Base-by-base conservation (phyloP, 306 rosid genomes). In the Pueraria montana region DNA sequence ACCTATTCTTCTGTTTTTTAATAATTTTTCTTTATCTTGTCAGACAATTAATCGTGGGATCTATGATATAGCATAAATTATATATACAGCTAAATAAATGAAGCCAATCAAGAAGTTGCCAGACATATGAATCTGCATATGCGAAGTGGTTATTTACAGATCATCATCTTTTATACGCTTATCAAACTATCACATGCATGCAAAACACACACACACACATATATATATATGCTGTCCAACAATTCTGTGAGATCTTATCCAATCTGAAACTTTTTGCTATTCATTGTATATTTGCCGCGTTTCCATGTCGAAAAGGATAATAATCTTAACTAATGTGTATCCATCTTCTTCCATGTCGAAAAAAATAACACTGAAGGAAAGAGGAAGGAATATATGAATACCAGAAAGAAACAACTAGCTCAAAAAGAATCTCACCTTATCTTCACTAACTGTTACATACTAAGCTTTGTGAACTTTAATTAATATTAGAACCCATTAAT, bases 271-370 rank as follows among this genome's bases (percentile, higher is more conserved):
- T 74, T 61, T 58, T 46, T 74, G 43, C 55, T 5, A 40, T 84
- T 78, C 80, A 78, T n/a, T 72, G 80, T 61, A 78, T 83, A 52
- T 61, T 78, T 84, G 73, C 87, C 83, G 83, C 87, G 83, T 84
- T 70, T 77, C 67, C 74, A 23, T 70, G 58, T 66, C 63, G 26
- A 68, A 61, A 74, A 42, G 72, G 73, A 67, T 20, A 67, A 67
- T 20, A 38, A n/a, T 38, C 8, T 20, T 40, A 67, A 67, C 49
- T 67, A 67, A 40, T 40, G 24, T 3, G 6, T 1, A 12, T 36
- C 36, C 72, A 34, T 66, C 45, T 0, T 66, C 14, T 36, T 18
- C 50, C 40, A 9, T 67, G 18, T 38, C 73, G 4, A 67, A 67
- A 18, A 68, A 42, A 40, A 4, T 1, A 67, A 66, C 18, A 11